These are phyloP conservation scores for Globisporangium alternatum DNA, from an alignment of 352 stramenopile species.

Conservation along the genomic window DNA sequence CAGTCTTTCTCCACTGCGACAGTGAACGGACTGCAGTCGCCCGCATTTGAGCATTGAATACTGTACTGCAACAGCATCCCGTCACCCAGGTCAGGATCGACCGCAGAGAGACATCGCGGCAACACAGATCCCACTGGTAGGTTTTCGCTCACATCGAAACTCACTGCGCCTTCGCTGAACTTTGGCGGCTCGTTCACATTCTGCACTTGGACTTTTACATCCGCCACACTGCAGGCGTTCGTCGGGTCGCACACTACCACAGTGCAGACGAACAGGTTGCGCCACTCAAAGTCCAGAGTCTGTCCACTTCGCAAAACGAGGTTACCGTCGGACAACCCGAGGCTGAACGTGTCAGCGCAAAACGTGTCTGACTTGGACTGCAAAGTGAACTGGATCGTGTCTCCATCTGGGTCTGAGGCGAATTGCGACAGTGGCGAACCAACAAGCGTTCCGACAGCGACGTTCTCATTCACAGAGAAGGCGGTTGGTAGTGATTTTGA, in stretches of 20 bases:
- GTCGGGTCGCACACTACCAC: conserved; percentile 46
- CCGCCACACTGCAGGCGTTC: conserved; percentile 41
- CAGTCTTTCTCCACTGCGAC: conserved; percentile 35
- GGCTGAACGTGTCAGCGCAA: conserved; percentile 50
- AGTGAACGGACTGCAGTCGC: conserved; percentile 37
- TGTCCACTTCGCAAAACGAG: conserved; percentile 28
- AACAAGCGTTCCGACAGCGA: conserved; percentile 23
- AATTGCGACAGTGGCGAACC: conserved; percentile 23
- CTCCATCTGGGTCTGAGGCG: conserved; percentile 37
- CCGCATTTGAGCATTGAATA: conserved; percentile 26
- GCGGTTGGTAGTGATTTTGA: conserved; percentile 19
- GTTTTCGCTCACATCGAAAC: conserved; percentile 47
- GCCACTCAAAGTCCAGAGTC: conserved; percentile 39
- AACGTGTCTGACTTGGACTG: conserved; percentile 47
- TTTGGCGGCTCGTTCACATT: conserved; percentile 53
- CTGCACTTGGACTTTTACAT: conserved; percentile 38
- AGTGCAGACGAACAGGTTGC: conserved; percentile 41
- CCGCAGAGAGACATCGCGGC: conserved; percentile 36
- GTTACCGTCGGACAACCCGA: conserved; percentile 24
- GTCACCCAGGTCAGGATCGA: conserved; percentile 48
- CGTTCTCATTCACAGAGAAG: conserved; percentile 46
- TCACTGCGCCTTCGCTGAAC: conserved; percentile 29
- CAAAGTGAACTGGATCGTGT: conserved; percentile 41
- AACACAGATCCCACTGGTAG: conserved; percentile 7
- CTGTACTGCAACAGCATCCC: conserved; percentile 34